Base-by-base conservation (phyloP, 2,329 filamentous ascomycete species). In the Colletotrichum sp. region DNA sequence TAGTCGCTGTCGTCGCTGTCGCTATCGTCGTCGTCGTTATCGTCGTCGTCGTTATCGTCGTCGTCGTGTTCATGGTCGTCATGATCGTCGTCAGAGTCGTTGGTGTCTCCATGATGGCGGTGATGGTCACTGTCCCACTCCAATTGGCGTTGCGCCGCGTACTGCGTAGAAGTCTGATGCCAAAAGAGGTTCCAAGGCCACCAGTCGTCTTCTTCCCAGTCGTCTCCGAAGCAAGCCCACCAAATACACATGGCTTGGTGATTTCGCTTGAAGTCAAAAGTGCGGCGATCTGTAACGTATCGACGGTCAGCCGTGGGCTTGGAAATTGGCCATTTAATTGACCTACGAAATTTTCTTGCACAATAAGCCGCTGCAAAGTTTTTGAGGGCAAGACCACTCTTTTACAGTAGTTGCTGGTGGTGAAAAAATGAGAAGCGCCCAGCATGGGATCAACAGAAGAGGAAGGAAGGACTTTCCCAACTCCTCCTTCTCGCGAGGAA, bases 241-340 rank as follows among this genome's bases (percentile, higher is more conserved):
- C 44, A 52, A 52, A 52, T 5, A 6, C 44, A 52, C 44, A 52
- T 22, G 44, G 3, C 11, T 52, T 52, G 44, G 44, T 22, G n/a
- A 22, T 52, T 13, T 13, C 44, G 6, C n/a, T 52, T 52, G 44
- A 11, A 52, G 44, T 22, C 44, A 12, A 52, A 22, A 5, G 44
- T 22, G 44, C 6, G 11, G 44, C n/a, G 11, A 25, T 25, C 44
- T 52, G 44, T 52, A 13, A 48, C 2, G 1, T 4, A 22, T 52
- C n/a, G 11, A 52, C n/a, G 4, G 12, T 52, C 44, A 52, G 44
- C n/a, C 6, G 0, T 52, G 19, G 0, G 4, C 2, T 25, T 13
- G 11, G 11, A 22, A 22, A 52, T 22, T n/a, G n/a, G 12, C 44
- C 44, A 11, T 4, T 7, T 4, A 52, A 2, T n/a, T 52, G 22